These are phyloP conservation scores for Candida tropicalis DNA, from an alignment of 1,139 yeast genomes.

Conservation along the genomic window DNA sequence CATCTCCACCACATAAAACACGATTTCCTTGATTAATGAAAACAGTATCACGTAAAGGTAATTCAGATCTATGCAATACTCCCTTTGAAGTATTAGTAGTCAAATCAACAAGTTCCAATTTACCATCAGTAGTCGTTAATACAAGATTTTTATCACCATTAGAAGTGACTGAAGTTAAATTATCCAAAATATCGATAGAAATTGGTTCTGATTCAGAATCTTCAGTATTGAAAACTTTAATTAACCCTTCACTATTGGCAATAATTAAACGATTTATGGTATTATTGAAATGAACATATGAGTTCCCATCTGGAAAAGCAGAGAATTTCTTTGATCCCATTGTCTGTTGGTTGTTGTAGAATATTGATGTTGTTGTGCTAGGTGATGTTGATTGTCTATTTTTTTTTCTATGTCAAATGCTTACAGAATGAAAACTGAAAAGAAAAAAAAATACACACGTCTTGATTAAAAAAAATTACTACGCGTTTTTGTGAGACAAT, in stretches of 20 bases:
- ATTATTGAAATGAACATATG: constrained; percentile 40
- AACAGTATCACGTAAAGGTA: constrained; percentile 66
- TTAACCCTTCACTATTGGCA: constrained; percentile 52
- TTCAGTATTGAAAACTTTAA: constrained; percentile 50
- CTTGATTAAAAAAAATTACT: neutral
- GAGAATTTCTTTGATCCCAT: constrained; percentile 23
- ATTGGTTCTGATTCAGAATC: constrained; percentile 57
- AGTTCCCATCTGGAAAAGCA: constrained; percentile 51
- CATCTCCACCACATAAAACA: constrained; percentile 78
- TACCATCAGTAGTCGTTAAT: constrained; percentile 39
- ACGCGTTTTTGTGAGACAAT: constrained; percentile 3
- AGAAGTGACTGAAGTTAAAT: constrained; percentile 35
- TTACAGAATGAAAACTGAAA: neutral
- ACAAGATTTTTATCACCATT: constrained; percentile 25
- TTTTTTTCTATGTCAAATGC: neutral
- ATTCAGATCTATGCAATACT: constrained; percentile 46
- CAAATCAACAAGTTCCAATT: constrained; percentile 34
- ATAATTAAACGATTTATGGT: constrained; percentile 42
- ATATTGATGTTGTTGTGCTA: neutral
- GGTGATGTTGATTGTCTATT: neutral
- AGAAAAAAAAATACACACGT: neutral
- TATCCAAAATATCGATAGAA: constrained; percentile 52
- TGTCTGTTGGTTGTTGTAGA: neutral
- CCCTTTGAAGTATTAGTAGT: constrained; percentile 21
- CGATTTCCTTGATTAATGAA: constrained; percentile 74